Evolutionary conservation across 805 yeast species (phyloP), one percentile per base, ranked within the genome.

Genomic region (Wickerhamomyces xylosicus): DNA sequence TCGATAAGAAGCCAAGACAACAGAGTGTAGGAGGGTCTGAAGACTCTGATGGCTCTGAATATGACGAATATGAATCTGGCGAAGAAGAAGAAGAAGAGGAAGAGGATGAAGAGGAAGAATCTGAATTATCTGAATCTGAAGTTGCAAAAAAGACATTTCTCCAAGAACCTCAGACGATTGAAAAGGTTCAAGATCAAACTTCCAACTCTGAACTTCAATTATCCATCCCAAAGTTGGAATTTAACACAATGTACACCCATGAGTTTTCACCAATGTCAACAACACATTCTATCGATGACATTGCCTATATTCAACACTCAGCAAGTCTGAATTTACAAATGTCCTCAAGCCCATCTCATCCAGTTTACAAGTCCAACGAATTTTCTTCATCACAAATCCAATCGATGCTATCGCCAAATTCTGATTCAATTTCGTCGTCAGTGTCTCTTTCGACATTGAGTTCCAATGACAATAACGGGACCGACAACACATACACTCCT

Each of bases 51-150:
- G 19, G 20, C 6, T 32, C 19, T 14, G 3, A 13, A 2, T 37
- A 34, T 17, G 38, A 35, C 7, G 35, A 31, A 13, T 32, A 18
- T 31, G 40, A 36, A 15, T 34, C 20, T 8, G 31, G 35, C 11
- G 39, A 31, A 10, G 43, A 40, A 9, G 41, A 34, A 5, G 39
- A 31, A 10, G 43, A 40, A 9, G 41, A 34, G 4, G 38, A 34
- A 11, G 29, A 31, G 6, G 33, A 34, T 9, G 45, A 40, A 19
- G 46, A 39, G 2, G 41, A 33, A 8, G 37, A 14, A 5, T 19
- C 35, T 2, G 29, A 31, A 3, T 42, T 41, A 3, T 35, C 36
- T 13, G 37, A 31, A 17, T 20, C 39, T 5, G 21, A 17, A 22
- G 18, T 6, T 19, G 4, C 19, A n/a, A 7, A 25, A 7, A 11